These are phyloP conservation scores for Kodamaea fukazawae DNA, from an alignment of 805 yeast species.

Conservation along the genomic window DNA sequence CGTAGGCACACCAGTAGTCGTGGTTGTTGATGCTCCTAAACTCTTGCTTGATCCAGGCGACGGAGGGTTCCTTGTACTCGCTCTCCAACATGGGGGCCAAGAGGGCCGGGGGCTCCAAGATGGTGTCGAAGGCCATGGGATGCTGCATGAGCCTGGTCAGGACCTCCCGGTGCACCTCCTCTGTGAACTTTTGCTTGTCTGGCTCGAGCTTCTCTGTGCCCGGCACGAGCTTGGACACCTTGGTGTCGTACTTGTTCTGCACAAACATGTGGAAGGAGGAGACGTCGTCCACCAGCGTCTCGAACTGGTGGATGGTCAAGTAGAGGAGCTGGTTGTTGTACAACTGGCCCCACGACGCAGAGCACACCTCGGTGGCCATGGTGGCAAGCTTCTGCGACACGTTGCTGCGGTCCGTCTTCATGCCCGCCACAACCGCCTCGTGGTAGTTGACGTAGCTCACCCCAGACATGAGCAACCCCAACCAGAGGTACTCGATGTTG, in stretches of 20 bases:
- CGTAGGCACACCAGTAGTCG: constrained; percentile 35
- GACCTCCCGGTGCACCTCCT: constrained; percentile 4
- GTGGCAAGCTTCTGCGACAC: constrained; percentile 17
- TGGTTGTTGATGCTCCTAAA: constrained; percentile 10
- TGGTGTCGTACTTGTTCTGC: constrained; percentile 14
- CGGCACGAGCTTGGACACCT: constrained; percentile 7
- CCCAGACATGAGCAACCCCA: constrained; percentile 35
- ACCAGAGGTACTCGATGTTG: constrained; percentile 30
- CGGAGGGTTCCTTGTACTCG: constrained; percentile 24
- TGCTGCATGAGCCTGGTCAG: constrained; percentile 15
- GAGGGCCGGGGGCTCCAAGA: constrained; percentile 25
- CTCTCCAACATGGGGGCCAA: constrained; percentile 13
- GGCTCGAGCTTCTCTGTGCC: neutral
- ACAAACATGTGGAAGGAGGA: constrained; percentile 15
- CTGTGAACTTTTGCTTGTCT: constrained; percentile 2
- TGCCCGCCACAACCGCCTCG: constrained; percentile 29
- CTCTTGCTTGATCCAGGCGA: constrained; percentile 23
- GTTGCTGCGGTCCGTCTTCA: constrained; percentile 28
- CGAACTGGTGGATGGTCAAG: constrained; percentile 36
- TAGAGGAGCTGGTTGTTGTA: constrained; percentile 27
- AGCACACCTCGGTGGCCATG: constrained; percentile 31
- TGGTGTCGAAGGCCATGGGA: constrained; percentile 23
- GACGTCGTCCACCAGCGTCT: constrained; percentile 22
- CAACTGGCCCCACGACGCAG: constrained; percentile 38
- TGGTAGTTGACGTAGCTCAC: constrained; percentile 17